A percentile compares a stretch with the other conserved stretches of the same genome.
phyloP scores from a whole-genome alignment of 202 grass and related monocot species.

The Setaria viridis region DNA sequence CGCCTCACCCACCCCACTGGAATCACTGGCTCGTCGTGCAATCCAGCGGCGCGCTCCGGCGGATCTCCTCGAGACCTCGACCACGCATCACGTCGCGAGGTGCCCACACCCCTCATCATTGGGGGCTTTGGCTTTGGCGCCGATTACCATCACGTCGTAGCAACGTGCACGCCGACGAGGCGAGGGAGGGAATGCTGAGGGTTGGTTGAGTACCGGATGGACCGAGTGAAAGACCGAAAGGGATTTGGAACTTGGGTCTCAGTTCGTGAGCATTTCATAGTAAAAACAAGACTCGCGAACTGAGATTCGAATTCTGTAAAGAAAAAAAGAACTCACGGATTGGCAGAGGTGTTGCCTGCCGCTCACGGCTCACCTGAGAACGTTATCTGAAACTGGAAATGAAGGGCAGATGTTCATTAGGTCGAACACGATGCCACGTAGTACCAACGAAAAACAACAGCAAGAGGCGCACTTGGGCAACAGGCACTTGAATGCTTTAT shows the following conservation, averaged over 20 bases:
- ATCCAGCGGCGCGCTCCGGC: neutral
- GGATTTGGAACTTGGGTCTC: no score
- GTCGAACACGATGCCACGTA: neutral
- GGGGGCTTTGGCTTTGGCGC: no score
- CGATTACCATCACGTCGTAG: neutral
- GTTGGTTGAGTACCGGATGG: neutral
- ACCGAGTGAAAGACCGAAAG: no score
- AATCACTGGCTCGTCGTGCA: neutral
- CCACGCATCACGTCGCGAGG: neutral
- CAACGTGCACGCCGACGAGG: neutral
- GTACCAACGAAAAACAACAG: neutral
- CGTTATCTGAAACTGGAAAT: neutral
- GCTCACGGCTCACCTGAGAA: neutral
- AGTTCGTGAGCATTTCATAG: no score
- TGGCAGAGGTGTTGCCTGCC: neutral
- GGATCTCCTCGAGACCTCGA: neutral
- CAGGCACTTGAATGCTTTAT: constrained; percentile 5
- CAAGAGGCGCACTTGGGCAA: neutral
- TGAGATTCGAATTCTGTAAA: no score
- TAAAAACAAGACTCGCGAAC: no score
- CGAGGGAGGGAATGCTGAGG: no score
- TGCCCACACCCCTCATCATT: neutral
- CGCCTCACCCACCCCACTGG: neutral
- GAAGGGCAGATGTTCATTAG: neutral
- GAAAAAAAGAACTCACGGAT: no score